Evolutionary conservation across 345 rosid species (phyloP).

Genomic region (Jatropha curcas): DNA sequence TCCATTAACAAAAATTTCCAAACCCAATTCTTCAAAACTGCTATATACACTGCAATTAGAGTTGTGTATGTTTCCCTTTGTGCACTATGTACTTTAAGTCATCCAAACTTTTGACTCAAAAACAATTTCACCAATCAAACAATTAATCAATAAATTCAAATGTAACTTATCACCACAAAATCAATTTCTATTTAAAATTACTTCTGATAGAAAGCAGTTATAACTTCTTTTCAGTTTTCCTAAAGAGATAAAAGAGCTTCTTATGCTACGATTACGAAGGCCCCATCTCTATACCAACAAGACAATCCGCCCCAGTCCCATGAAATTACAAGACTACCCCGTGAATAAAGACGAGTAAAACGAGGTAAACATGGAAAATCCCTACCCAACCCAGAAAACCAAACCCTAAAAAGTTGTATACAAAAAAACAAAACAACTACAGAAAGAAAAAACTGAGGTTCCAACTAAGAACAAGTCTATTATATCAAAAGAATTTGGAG

Average conservation of each 20-base stretch:
- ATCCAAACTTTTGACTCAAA: neutral
- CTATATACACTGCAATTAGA: constrained; percentile 22
- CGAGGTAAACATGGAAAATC: neutral
- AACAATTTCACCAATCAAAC: constrained; percentile 5
- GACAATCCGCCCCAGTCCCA: neutral
- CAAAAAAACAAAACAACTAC: neutral
- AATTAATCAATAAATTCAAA: neutral
- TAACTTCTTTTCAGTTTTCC: neutral
- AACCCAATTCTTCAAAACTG: constrained; percentile 12
- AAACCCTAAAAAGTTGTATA: constrained; percentile 4
- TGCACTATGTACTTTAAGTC: constrained; percentile 18
- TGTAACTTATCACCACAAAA: neutral
- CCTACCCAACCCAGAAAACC: constrained; percentile 1
- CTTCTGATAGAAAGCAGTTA: neutral
- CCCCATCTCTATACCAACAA: constrained; percentile 1
- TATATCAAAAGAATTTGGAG: neutral
- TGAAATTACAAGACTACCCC: constrained; percentile 15
- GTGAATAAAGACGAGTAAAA: constrained; percentile 4
- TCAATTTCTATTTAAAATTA: constrained; percentile 6
- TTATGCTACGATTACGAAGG: neutral
- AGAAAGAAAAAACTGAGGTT: too few relatives aligned
- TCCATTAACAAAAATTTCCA: constrained; percentile 3
- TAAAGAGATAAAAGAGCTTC: neutral
- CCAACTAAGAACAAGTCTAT: neutral
- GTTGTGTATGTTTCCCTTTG: neutral